Percentiles rank a stretch among this genome's conserved stretches.
phyloP scores from a whole-genome alignment of 495 filamentous ascomycete species.

The Aspergillus carlsbadensis region DNA sequence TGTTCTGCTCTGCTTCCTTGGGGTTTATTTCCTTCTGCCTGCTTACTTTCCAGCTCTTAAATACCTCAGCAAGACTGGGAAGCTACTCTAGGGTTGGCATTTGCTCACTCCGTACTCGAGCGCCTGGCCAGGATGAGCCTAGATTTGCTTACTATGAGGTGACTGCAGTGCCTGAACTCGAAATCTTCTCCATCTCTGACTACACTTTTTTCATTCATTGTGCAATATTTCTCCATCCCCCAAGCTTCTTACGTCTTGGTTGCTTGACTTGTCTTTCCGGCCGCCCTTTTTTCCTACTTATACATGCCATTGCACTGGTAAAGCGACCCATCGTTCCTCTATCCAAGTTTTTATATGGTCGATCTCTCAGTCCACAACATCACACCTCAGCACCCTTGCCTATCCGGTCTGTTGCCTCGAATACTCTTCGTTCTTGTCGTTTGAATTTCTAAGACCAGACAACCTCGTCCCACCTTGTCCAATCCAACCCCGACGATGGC shows the following conservation, averaged over 20 bases:
- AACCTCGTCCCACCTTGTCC: not conserved
- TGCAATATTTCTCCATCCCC: constrained; percentile 4
- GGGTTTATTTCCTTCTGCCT: not conserved
- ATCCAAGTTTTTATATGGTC: no score
- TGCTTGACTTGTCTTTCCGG: not conserved
- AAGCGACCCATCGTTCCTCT: not conserved
- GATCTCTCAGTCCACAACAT: no score
- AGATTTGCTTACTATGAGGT: constrained; percentile 15
- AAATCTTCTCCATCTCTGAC: constrained; percentile 5
- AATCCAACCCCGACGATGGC: constrained; percentile 44
- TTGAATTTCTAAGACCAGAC: not conserved
- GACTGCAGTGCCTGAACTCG: constrained; percentile 7
- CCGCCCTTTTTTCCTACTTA: not conserved
- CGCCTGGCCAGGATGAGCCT: constrained; percentile 8
- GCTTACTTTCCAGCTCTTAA: not conserved
- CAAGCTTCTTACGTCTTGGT: not conserved
- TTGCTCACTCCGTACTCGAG: not conserved
- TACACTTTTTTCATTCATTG: constrained; percentile 5
- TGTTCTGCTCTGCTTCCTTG: not conserved
- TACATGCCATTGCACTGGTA: not conserved
- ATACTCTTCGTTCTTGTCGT: not conserved
- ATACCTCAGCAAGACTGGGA: not conserved
- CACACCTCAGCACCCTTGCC: no score
- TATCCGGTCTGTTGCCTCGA: not conserved
- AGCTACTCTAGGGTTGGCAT: not conserved